A percentile compares a stretch with the other conserved stretches of the same genome.
Conservation (phyloP, 2,329 filamentous ascomycete species). For the Chalara sp. region DNA sequence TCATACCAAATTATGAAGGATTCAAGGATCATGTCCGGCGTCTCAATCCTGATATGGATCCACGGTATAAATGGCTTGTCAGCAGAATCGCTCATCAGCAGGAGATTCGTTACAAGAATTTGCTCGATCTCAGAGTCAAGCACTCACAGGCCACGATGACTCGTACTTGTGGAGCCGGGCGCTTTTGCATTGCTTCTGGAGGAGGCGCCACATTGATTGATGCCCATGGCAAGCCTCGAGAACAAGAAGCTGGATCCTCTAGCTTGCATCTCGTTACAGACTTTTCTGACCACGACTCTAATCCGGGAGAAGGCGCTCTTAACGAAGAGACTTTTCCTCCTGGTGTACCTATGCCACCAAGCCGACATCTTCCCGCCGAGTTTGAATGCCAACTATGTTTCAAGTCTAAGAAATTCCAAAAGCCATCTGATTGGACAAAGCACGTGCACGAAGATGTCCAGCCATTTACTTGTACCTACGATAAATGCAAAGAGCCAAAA, state of each 20-base stretch:
- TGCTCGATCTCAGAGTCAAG: slow-evolving; percentile 64
- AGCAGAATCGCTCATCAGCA: slow-evolving; percentile 82
- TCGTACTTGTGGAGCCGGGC: slow-evolving; percentile 51
- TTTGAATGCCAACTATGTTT: slow-evolving; percentile 90
- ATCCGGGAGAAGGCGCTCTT: slow-evolving; percentile 62
- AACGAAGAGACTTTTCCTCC: slow-evolving; percentile 68
- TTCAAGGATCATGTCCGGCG: slow-evolving; percentile 69
- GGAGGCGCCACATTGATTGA: slow-evolving; percentile 59
- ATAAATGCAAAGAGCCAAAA: slow-evolving; percentile 74
- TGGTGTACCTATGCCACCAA: slow-evolving; percentile 77
- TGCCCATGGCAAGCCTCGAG: slow-evolving; percentile 50
- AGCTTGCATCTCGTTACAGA: slow-evolving; percentile 49
- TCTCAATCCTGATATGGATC: slow-evolving; percentile 66
- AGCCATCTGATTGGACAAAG: slow-evolving; percentile 95
- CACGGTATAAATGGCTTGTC: slow-evolving; percentile 55
- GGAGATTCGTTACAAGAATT: slow-evolving; percentile 67
- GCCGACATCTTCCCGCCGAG: slow-evolving; percentile 69
- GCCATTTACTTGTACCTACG: slow-evolving; percentile 89
- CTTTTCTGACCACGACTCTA: slow-evolving; percentile 58
- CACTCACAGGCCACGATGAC: slow-evolving; percentile 56
- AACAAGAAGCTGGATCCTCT: slow-evolving; percentile 47
- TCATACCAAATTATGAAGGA: slow-evolving; percentile 66
- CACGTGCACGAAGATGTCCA: slow-evolving; percentile 92
- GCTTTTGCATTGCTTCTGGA: slow-evolving; percentile 59
- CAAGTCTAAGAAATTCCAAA: slow-evolving; percentile 75